These are phyloP conservation scores for Torrubiella hemipterigena DNA, from an alignment of 2,329 filamentous ascomycete species.

Conservation along the genomic window DNA sequence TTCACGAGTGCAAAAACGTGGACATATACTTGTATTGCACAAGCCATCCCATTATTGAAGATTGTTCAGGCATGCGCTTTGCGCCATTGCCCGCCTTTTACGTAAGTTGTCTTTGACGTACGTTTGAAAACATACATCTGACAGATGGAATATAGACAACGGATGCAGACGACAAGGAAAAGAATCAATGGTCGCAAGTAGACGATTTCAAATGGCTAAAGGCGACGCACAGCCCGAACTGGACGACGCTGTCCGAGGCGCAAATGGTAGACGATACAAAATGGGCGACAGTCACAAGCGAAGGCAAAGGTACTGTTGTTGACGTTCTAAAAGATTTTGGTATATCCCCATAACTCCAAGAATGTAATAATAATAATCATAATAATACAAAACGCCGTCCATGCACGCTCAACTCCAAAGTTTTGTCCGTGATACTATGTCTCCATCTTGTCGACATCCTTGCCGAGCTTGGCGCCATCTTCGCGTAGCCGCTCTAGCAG, in stretches of 20 bases:
- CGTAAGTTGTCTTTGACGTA: conserved; percentile 35
- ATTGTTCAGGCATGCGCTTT: conserved; percentile 69
- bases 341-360: conserved; percentile 12
- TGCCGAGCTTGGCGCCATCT: conserved; percentile 29
- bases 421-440: conserved; percentile 13
- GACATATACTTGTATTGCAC: conserved; percentile 73
- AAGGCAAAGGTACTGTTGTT: too few species aligned
- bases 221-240: conserved; percentile 76
- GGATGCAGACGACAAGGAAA: conserved; percentile 17
- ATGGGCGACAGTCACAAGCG: conserved; percentile 55
- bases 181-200: conserved; percentile 77
- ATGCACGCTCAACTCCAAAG: conserved; percentile 1
- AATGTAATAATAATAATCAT: conserved; percentile 1
- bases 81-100: conserved; percentile 59
- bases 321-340: conserved; percentile 50
- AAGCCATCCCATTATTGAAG: conserved; percentile 88
- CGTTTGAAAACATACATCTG: background rate
- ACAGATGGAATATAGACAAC: conserved; percentile 10
- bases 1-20: conserved; percentile 76
- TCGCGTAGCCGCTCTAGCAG: conserved; percentile 43
- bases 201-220: conserved; percentile 99
- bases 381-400: conserved; percentile 1
- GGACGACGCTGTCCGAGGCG: conserved; percentile 54
- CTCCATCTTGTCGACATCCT: conserved; percentile 27
- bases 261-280: conserved; percentile 47